Percentiles rank a stretch among this genome's conserved stretches.
Conservation (phyloP, 2,329 filamentous ascomycete species). For the Colletotrichum chlorophyti region DNA sequence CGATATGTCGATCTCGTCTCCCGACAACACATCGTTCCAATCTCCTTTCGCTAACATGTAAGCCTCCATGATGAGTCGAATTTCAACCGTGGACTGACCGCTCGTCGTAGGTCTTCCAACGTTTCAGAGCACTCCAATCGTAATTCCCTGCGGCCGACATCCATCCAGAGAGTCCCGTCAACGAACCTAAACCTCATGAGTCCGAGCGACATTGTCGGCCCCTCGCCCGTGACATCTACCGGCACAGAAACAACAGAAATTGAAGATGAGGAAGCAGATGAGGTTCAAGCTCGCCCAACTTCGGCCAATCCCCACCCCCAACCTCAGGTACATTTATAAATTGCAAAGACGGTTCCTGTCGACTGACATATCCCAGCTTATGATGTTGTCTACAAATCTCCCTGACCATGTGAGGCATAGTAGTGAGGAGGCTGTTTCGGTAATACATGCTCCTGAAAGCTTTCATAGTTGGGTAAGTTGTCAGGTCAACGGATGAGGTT, state of each 20-base stretch:
- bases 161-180: slow-evolving; percentile 55
- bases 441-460: slow-evolving; percentile 87
- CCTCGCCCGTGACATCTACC: slow-evolving; percentile 85
- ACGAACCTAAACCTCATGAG: slow-evolving; percentile 63
- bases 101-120: slow-evolving; percentile 51
- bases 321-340: slow-evolving; percentile 43
- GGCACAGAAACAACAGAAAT: slow-evolving; percentile 85
- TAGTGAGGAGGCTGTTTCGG: slow-evolving; percentile 83
- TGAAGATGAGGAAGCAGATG: slow-evolving; percentile 76
- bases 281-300: slow-evolving; percentile 50
- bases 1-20: slow-evolving; percentile 61
- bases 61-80: slow-evolving; percentile 36
- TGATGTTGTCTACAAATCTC: slow-evolving; percentile 63
- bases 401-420: slow-evolving; percentile 64
- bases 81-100: slow-evolving; percentile 1
- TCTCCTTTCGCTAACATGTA: slow-evolving; percentile 61
- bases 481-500: background rate
- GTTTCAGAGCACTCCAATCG: slow-evolving; percentile 44
- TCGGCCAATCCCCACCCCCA: slow-evolving; percentile 43
- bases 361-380: slow-evolving; percentile 42
- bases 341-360: background rate
- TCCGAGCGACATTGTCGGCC: slow-evolving; percentile 76
- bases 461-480: slow-evolving; percentile 82
- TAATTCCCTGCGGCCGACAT: slow-evolving; percentile 58
- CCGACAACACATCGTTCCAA: slow-evolving; percentile 56